These are phyloP conservation scores for Cladochytrium tenue DNA, from an alignment of 371 early-diverging fungal species.

Conservation along the genomic window DNA sequence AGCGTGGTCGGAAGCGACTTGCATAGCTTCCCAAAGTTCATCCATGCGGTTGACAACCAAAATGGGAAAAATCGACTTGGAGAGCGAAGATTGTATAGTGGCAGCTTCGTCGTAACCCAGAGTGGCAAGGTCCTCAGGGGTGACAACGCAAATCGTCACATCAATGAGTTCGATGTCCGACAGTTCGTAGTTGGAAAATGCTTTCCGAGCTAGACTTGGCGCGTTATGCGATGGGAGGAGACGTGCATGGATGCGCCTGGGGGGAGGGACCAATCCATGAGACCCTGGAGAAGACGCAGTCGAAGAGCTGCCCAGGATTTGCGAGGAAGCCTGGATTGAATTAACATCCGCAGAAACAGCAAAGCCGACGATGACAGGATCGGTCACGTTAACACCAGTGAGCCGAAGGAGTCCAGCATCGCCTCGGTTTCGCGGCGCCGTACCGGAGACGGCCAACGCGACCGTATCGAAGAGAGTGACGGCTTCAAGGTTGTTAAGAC, in stretches of 20 bases:
- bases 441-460: neutral
- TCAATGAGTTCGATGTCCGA: neutral
- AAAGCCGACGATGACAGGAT: neutral
- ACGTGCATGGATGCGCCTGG: too few species aligned
- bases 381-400: neutral
- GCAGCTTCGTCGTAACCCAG: neutral
- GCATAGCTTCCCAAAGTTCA: neutral
- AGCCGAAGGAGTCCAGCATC: neutral
- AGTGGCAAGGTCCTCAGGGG: neutral
- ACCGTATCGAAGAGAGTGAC: neutral
- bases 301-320: neutral
- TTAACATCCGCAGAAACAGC: neutral
- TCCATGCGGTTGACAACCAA: conserved; percentile 6
- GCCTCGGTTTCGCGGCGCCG: too few species aligned
- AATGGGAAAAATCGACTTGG: neutral
- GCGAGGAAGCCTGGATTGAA: neutral
- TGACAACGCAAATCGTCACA: neutral
- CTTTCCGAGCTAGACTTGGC: too few species aligned
- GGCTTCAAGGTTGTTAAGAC: neutral
- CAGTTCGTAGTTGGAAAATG: neutral
- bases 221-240: too few species aligned
- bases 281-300: neutral
- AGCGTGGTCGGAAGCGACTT: neutral
- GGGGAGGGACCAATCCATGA: too few species aligned
- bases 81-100: neutral